Conservation (phyloP, 1,139 yeast species). For the Zygosaccharomyces pseudobailii region DNA sequence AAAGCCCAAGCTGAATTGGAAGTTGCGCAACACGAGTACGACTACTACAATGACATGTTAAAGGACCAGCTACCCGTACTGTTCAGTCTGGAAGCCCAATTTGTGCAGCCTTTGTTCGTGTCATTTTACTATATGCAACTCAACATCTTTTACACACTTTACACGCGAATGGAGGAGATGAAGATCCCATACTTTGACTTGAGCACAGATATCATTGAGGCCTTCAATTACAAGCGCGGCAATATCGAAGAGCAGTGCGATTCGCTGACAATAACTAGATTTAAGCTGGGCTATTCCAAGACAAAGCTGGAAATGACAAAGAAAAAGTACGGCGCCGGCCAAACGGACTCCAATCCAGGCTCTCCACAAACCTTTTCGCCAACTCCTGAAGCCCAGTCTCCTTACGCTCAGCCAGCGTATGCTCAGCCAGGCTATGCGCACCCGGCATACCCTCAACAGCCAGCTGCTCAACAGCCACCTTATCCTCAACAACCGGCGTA, state of each 20-base stretch:
- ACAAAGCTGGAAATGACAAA: constrained; percentile 75
- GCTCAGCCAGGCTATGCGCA: neutral
- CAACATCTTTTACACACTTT: constrained; percentile 89
- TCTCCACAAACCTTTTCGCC: constrained; percentile 17
- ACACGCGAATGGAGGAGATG: constrained; percentile 88
- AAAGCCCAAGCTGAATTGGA: constrained; percentile 84
- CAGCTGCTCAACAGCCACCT: constrained; percentile 3
- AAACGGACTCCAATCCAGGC: constrained; percentile 20
- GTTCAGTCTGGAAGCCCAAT: constrained; percentile 84
- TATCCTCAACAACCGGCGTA: constrained; percentile 2
- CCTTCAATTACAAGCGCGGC: constrained; percentile 78
- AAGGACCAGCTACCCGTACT: constrained; percentile 83
- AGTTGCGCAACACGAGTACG: constrained; percentile 91
- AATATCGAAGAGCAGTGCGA: constrained; percentile 86
- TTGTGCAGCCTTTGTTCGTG: constrained; percentile 88
- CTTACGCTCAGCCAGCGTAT: neutral
- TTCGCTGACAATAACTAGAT: constrained; percentile 79
- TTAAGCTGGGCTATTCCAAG: constrained; percentile 84
- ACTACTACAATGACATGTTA: constrained; percentile 91
- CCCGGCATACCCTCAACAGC: constrained; percentile 4
- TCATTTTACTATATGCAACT: constrained; percentile 96
- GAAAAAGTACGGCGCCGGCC: constrained; percentile 60
- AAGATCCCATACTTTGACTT: constrained; percentile 94
- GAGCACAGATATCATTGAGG: constrained; percentile 73
- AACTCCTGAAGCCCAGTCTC: constrained; percentile 21